Conservation (phyloP, 176 grass and related monocot species). For the Leersia perrieri region DNA sequence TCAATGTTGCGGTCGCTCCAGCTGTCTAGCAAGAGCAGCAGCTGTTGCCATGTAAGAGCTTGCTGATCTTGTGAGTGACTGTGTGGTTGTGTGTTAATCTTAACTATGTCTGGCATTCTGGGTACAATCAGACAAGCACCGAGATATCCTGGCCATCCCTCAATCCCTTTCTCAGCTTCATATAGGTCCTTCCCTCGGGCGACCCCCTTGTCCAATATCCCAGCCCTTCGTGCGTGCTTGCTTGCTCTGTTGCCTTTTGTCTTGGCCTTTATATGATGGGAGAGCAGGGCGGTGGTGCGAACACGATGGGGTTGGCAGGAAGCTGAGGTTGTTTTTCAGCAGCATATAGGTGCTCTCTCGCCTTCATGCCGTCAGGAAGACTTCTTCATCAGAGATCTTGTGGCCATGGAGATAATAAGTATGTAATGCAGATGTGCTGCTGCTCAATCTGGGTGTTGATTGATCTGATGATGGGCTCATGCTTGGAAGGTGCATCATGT, state of each 20-base stretch:
- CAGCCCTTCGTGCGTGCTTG: neutral
- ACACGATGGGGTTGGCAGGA: neutral
- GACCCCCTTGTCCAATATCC: neutral
- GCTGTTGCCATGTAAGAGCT: neutral
- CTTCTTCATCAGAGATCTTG: neutral
- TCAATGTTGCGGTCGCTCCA: neutral
- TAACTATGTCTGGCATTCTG: neutral
- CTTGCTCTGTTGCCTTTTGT: neutral
- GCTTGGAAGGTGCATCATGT: neutral
- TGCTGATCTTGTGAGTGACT: neutral
- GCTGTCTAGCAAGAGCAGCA: neutral
- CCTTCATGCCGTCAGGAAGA: neutral
- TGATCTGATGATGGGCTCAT: neutral
- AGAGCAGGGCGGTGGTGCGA: neutral
- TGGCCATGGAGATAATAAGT: neutral
- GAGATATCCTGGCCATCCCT: neutral
- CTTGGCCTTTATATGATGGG: neutral
- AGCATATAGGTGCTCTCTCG: neutral
- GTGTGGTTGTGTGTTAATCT: neutral
- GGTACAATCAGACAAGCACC: neutral
- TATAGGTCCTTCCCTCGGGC: neutral
- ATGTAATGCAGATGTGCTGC: neutral
- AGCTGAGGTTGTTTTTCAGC: neutral
- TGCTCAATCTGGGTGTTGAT: neutral
- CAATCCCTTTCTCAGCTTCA: neutral